Evolutionary conservation across 371 early-diverging fungal genomes (phyloP).

Genomic region (Globomyces sp.): DNA sequence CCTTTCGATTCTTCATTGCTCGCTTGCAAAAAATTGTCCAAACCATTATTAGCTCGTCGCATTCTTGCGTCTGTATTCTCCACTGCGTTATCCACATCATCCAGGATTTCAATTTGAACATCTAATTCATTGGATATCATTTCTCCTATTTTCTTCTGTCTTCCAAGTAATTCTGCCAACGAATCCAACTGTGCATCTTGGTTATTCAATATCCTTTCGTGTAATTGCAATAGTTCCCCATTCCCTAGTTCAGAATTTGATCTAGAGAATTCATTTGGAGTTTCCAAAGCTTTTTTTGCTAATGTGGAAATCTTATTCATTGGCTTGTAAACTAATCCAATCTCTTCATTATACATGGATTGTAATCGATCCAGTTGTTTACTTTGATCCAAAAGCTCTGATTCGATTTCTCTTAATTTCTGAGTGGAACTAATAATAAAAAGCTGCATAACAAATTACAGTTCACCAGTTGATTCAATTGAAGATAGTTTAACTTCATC

Average conservation of each 20-base stretch:
- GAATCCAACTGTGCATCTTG: constrained; percentile 12
- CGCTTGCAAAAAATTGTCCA: background rate
- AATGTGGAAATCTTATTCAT: background rate
- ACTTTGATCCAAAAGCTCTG: background rate
- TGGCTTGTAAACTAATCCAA: background rate
- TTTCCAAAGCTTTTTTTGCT: background rate
- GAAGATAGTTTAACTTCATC: background rate
- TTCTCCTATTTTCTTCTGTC: constrained; percentile 17
- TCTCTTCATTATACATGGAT: background rate
- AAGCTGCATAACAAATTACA: background rate
- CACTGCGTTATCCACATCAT: constrained; percentile 20
- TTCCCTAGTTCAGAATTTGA: constrained; percentile 6
- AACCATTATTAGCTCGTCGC: background rate
- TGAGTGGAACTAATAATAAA: background rate
- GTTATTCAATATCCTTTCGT: constrained; percentile 7
- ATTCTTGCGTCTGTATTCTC: constrained; percentile 10
- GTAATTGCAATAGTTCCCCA: constrained; percentile 14
- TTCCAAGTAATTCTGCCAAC: background rate
- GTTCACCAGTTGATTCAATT: background rate
- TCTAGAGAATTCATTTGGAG: background rate
- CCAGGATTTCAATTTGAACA: constrained; percentile 25
- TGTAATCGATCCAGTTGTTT: constrained; percentile 14
- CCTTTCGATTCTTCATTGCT: background rate
- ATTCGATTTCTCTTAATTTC: constrained; percentile 4
- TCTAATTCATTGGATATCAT: constrained; percentile 24